phyloP scores from a whole-genome alignment of 805 yeast genomes.

The Nakazawaea laoshanensis region DNA sequence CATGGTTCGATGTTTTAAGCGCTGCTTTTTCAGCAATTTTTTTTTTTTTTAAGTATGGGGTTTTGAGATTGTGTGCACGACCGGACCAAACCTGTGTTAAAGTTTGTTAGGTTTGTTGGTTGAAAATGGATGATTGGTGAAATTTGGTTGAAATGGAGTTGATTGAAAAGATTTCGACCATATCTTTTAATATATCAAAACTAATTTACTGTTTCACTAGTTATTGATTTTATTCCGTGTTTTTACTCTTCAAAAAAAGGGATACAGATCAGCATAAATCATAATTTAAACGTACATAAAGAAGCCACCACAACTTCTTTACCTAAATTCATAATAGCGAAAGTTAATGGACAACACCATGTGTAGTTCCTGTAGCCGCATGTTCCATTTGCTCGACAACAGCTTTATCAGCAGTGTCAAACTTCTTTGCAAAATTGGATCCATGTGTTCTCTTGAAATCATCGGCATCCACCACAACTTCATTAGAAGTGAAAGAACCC shows the following conservation, averaged over 20 bases:
- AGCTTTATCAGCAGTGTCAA: slow-evolving; percentile 6
- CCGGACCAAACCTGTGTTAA: too few species aligned
- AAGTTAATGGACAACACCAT: neutral
- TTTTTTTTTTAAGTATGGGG: neutral
- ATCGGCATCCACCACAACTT: slow-evolving; percentile 9
- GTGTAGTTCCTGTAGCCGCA: slow-evolving; percentile 1
- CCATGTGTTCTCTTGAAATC: slow-evolving; percentile 9
- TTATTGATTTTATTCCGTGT: too few species aligned
- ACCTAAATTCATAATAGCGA: neutral
- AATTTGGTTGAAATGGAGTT: too few species aligned
- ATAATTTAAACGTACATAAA: neutral
- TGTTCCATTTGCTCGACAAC: slow-evolving; percentile 10
- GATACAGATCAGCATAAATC: too few species aligned
- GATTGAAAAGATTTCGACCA: too few species aligned
- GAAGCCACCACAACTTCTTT: slow-evolving; percentile 7
- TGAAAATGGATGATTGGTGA: too few species aligned
- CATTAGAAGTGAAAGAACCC: slow-evolving; percentile 3
- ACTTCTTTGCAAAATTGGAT: neutral
- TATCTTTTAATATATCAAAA: too few species aligned
- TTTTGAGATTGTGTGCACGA: neutral
- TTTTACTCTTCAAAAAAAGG: too few species aligned
- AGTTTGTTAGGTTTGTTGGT: too few species aligned
- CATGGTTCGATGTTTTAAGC: slow-evolving; percentile 11
- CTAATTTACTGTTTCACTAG: too few species aligned
- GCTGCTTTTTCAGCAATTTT: neutral